Evolutionary conservation across 768 basidiomycete genomes (phyloP).

Genomic region (Tylopilus balloui): DNA sequence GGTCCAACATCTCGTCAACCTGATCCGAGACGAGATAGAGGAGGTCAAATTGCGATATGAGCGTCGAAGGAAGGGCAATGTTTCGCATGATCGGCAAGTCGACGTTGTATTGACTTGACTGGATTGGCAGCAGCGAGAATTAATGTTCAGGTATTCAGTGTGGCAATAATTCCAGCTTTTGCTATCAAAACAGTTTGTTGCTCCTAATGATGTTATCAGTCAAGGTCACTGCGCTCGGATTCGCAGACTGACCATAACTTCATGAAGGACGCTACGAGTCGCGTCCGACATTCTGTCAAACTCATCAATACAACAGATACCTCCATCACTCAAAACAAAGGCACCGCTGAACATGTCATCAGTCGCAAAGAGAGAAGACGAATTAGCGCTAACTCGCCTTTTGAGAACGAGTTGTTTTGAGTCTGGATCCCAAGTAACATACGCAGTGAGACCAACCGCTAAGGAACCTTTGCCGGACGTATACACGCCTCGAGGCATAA

Average conservation of each 20-base stretch:
- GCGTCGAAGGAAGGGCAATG: slow-evolving; percentile 94
- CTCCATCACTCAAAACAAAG: slow-evolving; percentile 90
- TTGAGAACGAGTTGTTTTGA: slow-evolving; percentile 97
- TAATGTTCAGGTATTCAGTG: slow-evolving; percentile 95
- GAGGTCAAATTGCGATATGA: slow-evolving; percentile 96
- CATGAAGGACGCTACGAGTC: slow-evolving; percentile 95
- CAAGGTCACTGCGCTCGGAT: not conserved
- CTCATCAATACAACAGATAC: no score
- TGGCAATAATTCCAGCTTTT: slow-evolving; percentile 98
- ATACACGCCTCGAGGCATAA: slow-evolving; percentile 95
- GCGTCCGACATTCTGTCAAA: slow-evolving; percentile 99
- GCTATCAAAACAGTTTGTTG: slow-evolving; percentile 99
- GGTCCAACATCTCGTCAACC: slow-evolving; percentile 84
- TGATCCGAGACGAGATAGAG: slow-evolving; percentile 94
- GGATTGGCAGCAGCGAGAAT: slow-evolving; percentile 98
- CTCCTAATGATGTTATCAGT: slow-evolving; percentile 52
- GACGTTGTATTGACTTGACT: slow-evolving; percentile 91
- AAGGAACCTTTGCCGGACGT: slow-evolving; percentile 98
- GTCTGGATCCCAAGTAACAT: slow-evolving; percentile 97
- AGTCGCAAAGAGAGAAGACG: not conserved
- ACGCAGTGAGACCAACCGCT: slow-evolving; percentile 97
- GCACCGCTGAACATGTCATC: slow-evolving; percentile 60
- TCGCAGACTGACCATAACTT: slow-evolving; percentile 77
- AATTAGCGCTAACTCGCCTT: slow-evolving; percentile 49
- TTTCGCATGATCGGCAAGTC: slow-evolving; percentile 90